Evolutionary conservation across 768 basidiomycete genomes (phyloP), one percentile per base, ranked within the genome.

Genomic region (Mycena haematopus): DNA sequence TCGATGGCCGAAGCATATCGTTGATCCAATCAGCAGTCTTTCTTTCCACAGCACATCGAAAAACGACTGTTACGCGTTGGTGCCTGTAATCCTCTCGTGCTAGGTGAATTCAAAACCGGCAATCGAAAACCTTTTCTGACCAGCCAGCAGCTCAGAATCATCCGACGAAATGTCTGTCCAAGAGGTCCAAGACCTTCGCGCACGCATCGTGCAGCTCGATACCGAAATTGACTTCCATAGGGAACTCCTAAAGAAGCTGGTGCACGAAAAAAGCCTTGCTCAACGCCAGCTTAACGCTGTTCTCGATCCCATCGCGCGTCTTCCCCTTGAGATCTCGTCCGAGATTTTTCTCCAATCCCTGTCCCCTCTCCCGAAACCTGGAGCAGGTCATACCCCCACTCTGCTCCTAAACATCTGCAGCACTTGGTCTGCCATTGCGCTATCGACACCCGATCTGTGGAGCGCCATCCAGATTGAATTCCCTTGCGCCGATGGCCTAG

Each of bases 321-420:
- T 52, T 14, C 50, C 50, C 31, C 33, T 52, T n/a, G 50, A 52
- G 33, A 52, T 52, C 8, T 52, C 50, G n/a, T 35, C 33, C n/a
- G 50, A 33, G 17, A 52, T 52, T 15, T 52, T 52, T 35, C n/a
- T 35, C n/a, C 33, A 52, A 52, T 13, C 33, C 17, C 36, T 36
- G 6, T 6, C 33, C 15, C 6, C 21, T 8, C 10, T 33, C 49
- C 29, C 31, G 9, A 19, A 31, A 11, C 2, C 19, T 19, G 29
- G 29, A 6, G 19, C n/a, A 7, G 4, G 10, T 29, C n/a, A 36
- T 52, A 31, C 6, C 21, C 50, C 50, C n/a, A 35, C 35, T 31
- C 27, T 52, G 21, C 50, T 52, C 22, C 21, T 52, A 3, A 7
- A 35, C 33, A 22, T 52, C 7, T 52, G 50, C 21, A 33, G 33